phyloP scores from a whole-genome alignment of 768 basidiomycete species.

The Lactifluus piperatus region DNA sequence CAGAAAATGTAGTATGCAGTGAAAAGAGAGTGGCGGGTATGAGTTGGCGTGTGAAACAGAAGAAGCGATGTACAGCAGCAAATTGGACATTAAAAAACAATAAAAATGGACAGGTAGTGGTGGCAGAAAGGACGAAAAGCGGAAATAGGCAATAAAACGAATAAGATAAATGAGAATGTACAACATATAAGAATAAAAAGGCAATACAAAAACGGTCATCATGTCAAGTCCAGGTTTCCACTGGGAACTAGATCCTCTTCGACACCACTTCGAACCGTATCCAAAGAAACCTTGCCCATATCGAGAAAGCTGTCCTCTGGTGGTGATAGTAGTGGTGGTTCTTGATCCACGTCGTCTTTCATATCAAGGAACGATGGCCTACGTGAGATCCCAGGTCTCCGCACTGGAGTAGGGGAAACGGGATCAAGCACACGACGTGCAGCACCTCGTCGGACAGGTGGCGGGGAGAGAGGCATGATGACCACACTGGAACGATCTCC shows the following conservation, averaged over 20 bases:
- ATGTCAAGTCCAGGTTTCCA: background rate
- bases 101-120: background rate
- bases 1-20: background rate
- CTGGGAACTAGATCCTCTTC: constrained; percentile 23
- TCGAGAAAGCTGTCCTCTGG: constrained; percentile 35
- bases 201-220: background rate
- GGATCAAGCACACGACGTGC: constrained; percentile 11
- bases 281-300: constrained; percentile 34
- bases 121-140: background rate
- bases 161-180: constrained; percentile 15
- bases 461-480: constrained; percentile 31
- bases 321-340: background rate
- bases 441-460: constrained; percentile 22
- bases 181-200: background rate
- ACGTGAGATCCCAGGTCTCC: constrained; percentile 45
- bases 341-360: constrained; percentile 29
- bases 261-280: constrained; percentile 29
- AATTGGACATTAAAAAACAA: constrained; percentile 6
- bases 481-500: constrained; percentile 25
- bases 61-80: constrained; percentile 5
- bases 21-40: constrained; percentile 12
- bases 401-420: constrained; percentile 6
- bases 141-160: constrained; percentile 6
- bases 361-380: constrained; percentile 72
- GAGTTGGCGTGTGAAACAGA: background rate